These are phyloP conservation scores for Spirogloea muscicola DNA, from an alignment of 139 green algal genomes.

Conservation along the genomic window DNA sequence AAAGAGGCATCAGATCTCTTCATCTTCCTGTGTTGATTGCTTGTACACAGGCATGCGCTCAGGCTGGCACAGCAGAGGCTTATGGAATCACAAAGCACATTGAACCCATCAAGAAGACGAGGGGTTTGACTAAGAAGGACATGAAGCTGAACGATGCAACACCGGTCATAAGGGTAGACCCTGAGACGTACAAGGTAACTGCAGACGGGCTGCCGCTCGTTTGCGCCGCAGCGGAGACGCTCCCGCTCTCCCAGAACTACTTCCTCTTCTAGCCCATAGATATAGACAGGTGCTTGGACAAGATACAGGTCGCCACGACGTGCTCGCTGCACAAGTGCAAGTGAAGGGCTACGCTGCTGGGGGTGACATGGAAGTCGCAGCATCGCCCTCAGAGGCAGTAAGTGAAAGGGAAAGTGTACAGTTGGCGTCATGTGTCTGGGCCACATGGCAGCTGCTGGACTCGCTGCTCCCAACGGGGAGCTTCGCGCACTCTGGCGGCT, in stretches of 20 bases:
- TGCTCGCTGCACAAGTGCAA: too few relatives aligned
- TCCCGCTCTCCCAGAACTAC: conserved; percentile 54
- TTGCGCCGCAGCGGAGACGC: conserved; percentile 39
- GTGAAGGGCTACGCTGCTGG: too few relatives aligned
- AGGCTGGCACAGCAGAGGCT: conserved; percentile 11
- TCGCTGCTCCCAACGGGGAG: conserved; percentile 39
- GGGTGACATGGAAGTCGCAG: too few relatives aligned
- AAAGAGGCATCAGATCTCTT: not conserved
- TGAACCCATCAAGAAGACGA: conserved; percentile 25
- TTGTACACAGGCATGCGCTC: not conserved
- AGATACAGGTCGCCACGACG: too few relatives aligned
- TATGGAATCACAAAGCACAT: conserved; percentile 48
- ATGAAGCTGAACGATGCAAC: conserved; percentile 50
- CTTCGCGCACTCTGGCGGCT: conserved; percentile 33
- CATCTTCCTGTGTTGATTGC: too few relatives aligned
- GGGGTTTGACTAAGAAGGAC: conserved; percentile 50
- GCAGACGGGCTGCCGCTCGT: conserved; percentile 49
- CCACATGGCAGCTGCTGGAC: conserved; percentile 44
- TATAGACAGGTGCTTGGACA: too few relatives aligned
- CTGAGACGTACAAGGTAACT: conserved; percentile 57
- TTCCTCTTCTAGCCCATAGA: conserved; percentile 55
- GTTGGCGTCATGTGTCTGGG: conserved; percentile 32
- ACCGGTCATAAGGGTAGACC: conserved; percentile 52
- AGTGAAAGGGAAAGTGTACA: too few relatives aligned
- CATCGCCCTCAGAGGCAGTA: too few relatives aligned